Base-by-base conservation (phyloP, 768 basidiomycete genomes). In the Boletus eberwhitei region DNA sequence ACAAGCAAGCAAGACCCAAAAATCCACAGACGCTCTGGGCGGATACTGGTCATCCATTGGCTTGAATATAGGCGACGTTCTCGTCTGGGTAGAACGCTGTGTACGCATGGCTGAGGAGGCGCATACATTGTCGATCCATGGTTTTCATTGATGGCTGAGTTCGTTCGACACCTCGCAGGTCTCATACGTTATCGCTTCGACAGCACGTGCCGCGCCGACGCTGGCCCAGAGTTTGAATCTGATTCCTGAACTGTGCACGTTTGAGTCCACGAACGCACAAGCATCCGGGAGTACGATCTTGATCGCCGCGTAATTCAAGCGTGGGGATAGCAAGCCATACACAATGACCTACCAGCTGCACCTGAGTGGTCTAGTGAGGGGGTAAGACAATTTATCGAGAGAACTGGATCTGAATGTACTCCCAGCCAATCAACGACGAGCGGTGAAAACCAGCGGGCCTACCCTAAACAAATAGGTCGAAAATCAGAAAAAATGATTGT, bases 381-480 rank as follows among this genome's bases (percentile, higher is more conserved):
- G n/a, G n/a, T n/a, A n/a, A 31, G 44, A 14, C 29, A 31, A 45
- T 32, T 13, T 32, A 32, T 19, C 31, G 5, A 14, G 12, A 31
- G 29, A 45, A 43, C 42, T 32, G 2, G 29, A 29, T 29, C 9
- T 9, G 29, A 8, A 8, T 29, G 29, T 9, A n/a, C 46, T 21
- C 13, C 22, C 26, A 50, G 36, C 64, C 64, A 60, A 57, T 64
- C 55, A 56, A 19, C 44, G 36, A 31, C 19, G 40, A 35, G 38
- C 42, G 37, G 58, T 14, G 52, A 31, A 55, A 32, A 22, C 21
- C 11, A 21, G 35, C 19, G 14, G 48, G 48, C 69, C 71, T 65
- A 67, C 71, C 71, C 71, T 71, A 73, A 73, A 73, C 43, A 42
- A 31, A 41, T 19, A 36, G 46, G 49, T 57, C 58, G 51, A 60